Conservation (phyloP, 768 basidiomycete genomes). For the Kwoniella sp. region DNA sequence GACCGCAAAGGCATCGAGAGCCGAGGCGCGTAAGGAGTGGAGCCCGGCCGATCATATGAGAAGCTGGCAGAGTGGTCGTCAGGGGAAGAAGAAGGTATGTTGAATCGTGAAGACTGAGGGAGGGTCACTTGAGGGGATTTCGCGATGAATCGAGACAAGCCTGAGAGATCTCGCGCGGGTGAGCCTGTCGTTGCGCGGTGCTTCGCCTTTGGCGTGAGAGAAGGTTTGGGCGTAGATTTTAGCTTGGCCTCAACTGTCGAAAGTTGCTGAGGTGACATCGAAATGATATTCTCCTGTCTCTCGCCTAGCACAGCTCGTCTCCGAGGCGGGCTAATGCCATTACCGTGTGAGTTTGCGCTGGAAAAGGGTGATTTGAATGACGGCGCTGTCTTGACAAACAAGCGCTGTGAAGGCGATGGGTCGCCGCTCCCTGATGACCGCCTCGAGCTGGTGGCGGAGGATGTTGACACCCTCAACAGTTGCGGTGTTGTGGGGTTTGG, state of each 20-base stretch:
- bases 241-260: not conserved
- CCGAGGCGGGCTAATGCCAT: not conserved
- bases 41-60: not conserved
- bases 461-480: conserved; percentile 19
- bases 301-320: conserved; percentile 27
- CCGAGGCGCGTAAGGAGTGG: conserved; percentile 20
- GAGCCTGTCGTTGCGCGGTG: not conserved
- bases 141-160: conserved; percentile 18
- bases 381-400: conserved; percentile 11
- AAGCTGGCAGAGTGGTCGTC: not conserved
- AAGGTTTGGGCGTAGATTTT: conserved; percentile 1
- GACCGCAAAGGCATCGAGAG: conserved; percentile 9
- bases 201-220: conserved; percentile 1
- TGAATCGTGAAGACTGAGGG: not conserved
- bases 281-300: conserved; percentile 22
- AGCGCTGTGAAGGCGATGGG: conserved; percentile 9
- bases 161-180: not conserved
- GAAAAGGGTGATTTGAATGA: conserved; percentile 5
- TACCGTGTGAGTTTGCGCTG: not conserved
- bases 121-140: conserved; percentile 8
- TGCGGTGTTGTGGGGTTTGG: conserved; percentile 24
- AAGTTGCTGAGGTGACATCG: conserved; percentile 2
- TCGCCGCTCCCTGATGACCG: not conserved
- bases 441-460: conserved; percentile 22
- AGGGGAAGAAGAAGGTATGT: conserved; percentile 24